Evolutionary conservation across 2,329 filamentous ascomycete species (phyloP), one percentile per base, ranked within the genome.

Genomic region (Cladosporium sp.): DNA sequence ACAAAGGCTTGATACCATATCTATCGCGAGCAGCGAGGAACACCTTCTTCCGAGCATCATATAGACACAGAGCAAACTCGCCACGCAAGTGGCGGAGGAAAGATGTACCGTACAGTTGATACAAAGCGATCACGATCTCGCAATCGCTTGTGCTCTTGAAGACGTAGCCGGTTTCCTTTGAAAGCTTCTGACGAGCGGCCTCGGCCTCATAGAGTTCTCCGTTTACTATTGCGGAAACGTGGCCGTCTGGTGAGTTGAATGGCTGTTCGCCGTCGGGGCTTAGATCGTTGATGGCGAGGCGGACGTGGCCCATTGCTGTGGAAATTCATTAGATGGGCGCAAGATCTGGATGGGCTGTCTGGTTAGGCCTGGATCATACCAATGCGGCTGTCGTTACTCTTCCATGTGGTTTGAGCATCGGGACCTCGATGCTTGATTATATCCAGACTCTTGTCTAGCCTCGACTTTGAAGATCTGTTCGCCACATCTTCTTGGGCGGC

Each of bases 131-230:
- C 12, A 80, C 73, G 6, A 82, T 71, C 61, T 82, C 80, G 34
- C 76, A 77, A 60, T 82, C 79, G 37, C 75, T 76, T n/a, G 68
- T 64, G 28, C 78, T 71, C 47, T 67, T 67, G 67, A 82, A 82
- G 3, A 62, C 42, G 55, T 70, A 69, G 10, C 37, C 51, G 10
- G 24, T 10, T 10, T 57, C 36, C 3, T 72, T 56, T 12, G 60
- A 47, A 17, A 75, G 64, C 12, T 71, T 63, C 8, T 60, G 61
- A 24, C 78, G 73, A 8, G 79, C 71, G 9, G 68, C 63, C 49
- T 80, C 77, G 56, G 77, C 70, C 60, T 80, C 78, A 62, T 83
- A 83, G 13, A 83, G 72, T 65, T 83, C 80, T 20, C 81, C 80
- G 58, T 81, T 83, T 19, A 83, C 77, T 17, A 83, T 76, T 3